phyloP scores from a whole-genome alignment of 768 basidiomycete genomes.

The Phanerodontia chrysosporium region DNA sequence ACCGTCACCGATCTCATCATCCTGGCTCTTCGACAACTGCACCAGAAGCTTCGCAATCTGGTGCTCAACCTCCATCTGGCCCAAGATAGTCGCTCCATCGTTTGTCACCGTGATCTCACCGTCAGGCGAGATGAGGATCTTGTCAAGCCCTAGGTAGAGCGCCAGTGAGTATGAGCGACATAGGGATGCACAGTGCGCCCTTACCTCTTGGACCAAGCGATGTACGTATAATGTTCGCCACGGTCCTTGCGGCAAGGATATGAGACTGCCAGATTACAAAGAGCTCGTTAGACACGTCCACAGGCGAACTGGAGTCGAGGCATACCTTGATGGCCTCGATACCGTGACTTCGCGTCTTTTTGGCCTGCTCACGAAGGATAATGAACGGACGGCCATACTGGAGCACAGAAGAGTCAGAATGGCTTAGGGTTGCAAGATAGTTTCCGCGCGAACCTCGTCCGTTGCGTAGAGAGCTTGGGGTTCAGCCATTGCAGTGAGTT shows the following conservation, averaged over 20 bases:
- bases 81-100: slow-evolving; percentile 96
- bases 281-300: slow-evolving; percentile 7
- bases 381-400: slow-evolving; percentile 97
- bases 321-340: slow-evolving; percentile 91
- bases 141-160: slow-evolving; percentile 70
- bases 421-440: background rate
- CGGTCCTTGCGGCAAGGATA: slow-evolving; percentile 91
- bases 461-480: slow-evolving; percentile 79
- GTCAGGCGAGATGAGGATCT: slow-evolving; percentile 92
- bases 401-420: background rate
- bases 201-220: slow-evolving; percentile 91
- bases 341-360: slow-evolving; percentile 89
- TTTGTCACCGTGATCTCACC: slow-evolving; percentile 99
- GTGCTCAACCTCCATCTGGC: slow-evolving; percentile 99
- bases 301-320: slow-evolving; percentile 1
- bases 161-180: background rate
- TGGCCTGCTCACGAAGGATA: slow-evolving; percentile 90
- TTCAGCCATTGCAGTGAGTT: slow-evolving; percentile 27
- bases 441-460: slow-evolving; percentile 57
- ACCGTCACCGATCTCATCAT: slow-evolving; percentile 99
- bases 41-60: slow-evolving; percentile 98
- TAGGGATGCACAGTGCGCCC: slow-evolving; percentile 14
- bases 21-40: slow-evolving; percentile 94
- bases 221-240: slow-evolving; percentile 92
- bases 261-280: slow-evolving; percentile 56